Evolutionary conservation across 2,329 filamentous ascomycete species (phyloP).

Genomic region (Aspergillus oerlinghausenensis): DNA sequence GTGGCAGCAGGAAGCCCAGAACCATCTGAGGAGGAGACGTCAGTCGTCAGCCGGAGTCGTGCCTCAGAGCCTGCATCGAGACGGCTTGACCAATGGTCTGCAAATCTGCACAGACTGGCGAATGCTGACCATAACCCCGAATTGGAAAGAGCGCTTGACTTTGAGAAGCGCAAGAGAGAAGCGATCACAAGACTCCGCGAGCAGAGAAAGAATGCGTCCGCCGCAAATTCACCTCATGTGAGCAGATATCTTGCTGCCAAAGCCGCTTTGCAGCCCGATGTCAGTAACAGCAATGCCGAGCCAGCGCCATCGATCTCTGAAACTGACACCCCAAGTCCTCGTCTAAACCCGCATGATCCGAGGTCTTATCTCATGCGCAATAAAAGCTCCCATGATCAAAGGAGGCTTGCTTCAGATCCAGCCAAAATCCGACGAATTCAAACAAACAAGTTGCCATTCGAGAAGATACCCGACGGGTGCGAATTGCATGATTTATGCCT

Average conservation of each 20-base stretch:
- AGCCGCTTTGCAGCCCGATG: conserved; percentile 16
- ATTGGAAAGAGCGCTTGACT: conserved; percentile 33
- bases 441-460: conserved; percentile 26
- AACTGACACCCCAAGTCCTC: neutral
- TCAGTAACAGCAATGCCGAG: neutral
- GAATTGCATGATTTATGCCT: conserved; percentile 22
- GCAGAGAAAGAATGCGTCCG: conserved; percentile 10
- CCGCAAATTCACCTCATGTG: conserved; percentile 22
- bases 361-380: conserved; percentile 28
- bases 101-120: conserved; percentile 15
- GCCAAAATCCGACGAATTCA: conserved; percentile 13
- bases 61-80: conserved; percentile 1
- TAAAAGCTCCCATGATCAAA: conserved; percentile 1
- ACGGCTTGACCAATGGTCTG: conserved; percentile 17
- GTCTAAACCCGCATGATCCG: conserved; percentile 24
- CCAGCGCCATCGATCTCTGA: neutral
- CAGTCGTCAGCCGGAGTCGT: conserved; percentile 3
- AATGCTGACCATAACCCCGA: conserved; percentile 11
- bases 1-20: neutral
- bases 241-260: conserved; percentile 30
- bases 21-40: neutral
- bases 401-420: neutral
- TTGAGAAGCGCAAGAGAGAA: conserved; percentile 35
- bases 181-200: conserved; percentile 25
- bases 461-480: conserved; percentile 21